These are phyloP conservation scores for Daldinia grandis DNA, from an alignment of 495 filamentous ascomycete species.

Conservation along the genomic window DNA sequence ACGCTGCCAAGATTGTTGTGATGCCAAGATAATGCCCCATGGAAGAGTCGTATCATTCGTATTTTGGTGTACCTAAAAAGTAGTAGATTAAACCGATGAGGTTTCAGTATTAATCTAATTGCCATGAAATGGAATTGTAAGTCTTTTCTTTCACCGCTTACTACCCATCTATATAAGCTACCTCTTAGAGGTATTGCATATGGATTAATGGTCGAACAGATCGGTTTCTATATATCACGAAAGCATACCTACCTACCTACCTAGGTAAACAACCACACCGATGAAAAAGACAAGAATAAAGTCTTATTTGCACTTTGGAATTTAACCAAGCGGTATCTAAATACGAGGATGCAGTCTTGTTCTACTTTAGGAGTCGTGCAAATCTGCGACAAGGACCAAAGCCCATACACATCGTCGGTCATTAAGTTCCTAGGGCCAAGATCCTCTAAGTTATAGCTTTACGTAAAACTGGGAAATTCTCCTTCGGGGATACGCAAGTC, in stretches of 20 bases:
- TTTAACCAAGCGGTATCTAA: too few relatives aligned
- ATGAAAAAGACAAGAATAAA: background rate
- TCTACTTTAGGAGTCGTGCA: background rate
- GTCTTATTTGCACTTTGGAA: too few relatives aligned
- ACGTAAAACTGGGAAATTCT: constrained; percentile 11
- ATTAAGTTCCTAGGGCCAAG: background rate
- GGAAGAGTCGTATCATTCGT: background rate
- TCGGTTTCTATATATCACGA: too few relatives aligned
- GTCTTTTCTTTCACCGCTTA: too few relatives aligned
- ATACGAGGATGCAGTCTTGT: too few relatives aligned
- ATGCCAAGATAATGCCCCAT: background rate
- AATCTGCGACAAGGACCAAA: background rate
- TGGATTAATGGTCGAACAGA: too few relatives aligned
- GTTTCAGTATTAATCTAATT: background rate
- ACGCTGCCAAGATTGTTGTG: background rate
- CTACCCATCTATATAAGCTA: too few relatives aligned
- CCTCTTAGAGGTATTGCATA: too few relatives aligned
- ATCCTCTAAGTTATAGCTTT: background rate
- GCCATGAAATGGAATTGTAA: background rate
- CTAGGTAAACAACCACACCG: too few relatives aligned
- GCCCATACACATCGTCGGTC: background rate
- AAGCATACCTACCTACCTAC: too few relatives aligned
- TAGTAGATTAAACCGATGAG: background rate
- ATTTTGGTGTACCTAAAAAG: background rate
- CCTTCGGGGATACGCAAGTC: background rate